Evolutionary conservation across 345 rosid species (phyloP).

Genomic region (Eucalyptus marginata): DNA sequence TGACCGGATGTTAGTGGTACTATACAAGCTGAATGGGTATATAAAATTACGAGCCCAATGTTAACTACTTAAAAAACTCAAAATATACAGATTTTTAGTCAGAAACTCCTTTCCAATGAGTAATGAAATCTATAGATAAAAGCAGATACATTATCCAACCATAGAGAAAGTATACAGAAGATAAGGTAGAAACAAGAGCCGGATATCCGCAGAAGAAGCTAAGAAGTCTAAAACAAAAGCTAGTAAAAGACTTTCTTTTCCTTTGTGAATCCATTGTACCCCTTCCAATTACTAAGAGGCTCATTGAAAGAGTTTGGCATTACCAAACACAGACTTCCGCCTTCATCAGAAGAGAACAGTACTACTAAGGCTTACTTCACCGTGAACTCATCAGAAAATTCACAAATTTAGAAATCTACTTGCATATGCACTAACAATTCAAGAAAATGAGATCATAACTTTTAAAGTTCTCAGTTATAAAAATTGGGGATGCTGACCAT

Average conservation of each 20-base stretch:
- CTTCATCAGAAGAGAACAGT: neutral
- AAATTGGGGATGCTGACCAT: neutral
- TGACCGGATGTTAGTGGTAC: neutral
- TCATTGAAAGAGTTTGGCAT: neutral
- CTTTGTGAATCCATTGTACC: neutral
- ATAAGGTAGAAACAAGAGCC: neutral
- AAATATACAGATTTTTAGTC: neutral
- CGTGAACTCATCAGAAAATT: neutral
- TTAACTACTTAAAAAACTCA: neutral
- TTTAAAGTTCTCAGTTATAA: no score
- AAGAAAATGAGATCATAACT: neutral
- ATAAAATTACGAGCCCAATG: neutral
- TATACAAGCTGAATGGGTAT: neutral
- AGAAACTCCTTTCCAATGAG: neutral
- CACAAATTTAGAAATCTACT: neutral
- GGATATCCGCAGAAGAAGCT: neutral
- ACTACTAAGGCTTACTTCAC: neutral
- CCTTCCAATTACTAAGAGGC: neutral
- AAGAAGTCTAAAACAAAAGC: neutral
- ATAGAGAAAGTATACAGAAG: neutral
- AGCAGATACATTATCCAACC: neutral
- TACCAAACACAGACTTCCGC: neutral
- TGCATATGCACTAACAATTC: neutral
- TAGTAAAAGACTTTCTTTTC: neutral
- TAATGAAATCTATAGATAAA: neutral